Evolutionary conservation across 2,329 filamentous ascomycete genomes (phyloP), one percentile per base, ranked within the genome.

Genomic region (Chrysoporthe cubensis): DNA sequence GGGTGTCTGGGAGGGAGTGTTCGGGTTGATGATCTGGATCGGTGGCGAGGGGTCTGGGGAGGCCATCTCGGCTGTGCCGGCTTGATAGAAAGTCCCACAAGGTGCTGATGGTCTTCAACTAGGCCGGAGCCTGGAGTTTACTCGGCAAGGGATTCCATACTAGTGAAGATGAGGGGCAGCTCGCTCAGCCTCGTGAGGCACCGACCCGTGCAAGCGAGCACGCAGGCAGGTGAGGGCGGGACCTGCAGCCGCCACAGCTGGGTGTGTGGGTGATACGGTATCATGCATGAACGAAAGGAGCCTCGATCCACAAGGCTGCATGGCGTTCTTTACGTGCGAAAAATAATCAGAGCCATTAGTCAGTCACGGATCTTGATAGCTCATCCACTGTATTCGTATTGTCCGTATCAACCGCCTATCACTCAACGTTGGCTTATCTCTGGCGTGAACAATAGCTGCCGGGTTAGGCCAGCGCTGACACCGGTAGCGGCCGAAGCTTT

Each of bases 11-110:
- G 42, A n/a, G 6, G 34, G n/a, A 8, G 59, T 42, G 57, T 69
- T 67, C 43, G 67, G 67, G 11, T 61, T 67, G 66, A 70, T 62
- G 56, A 69, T 44, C 32, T 70, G 69, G 42, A 66, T 46, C 18
- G 56, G 11, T 13, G 18, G 61, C 16, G 0, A 50, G 34, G 54
- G 16, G 54, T 21, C 54, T 57, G 16, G 54, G 16, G 54, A 57
- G 34, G 54, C 34, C 54, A 57, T 57, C 54, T 21, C 3, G n/a
- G 3, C 46, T 50, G 2, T 50, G 4, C 7, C 32, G 32, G 14
- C 26, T 56, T 34, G 52, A 56, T 37, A 8, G 13, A 37, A 37
- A 37, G 5, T 6, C 7, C 18, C 32, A 37, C 16, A 6, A n/a
- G 13, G 54, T 18, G 16, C 7, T 21, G 6, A 26, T 40, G 34